These are phyloP conservation scores for Penicillium sp. DNA, from an alignment of 2,329 filamentous ascomycete species.

Conservation along the genomic window DNA sequence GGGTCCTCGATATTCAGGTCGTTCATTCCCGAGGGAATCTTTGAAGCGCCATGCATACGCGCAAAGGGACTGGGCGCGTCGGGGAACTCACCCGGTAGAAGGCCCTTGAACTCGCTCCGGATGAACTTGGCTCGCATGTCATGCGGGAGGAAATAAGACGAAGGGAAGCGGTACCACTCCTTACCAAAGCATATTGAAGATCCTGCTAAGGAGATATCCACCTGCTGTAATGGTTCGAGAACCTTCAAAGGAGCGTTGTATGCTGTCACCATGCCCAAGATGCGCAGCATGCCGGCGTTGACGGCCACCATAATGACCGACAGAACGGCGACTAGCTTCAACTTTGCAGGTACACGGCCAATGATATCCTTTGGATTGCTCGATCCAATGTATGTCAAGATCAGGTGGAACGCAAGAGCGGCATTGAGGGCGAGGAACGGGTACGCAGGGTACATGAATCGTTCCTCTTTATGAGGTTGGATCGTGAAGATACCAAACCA, in stretches of 20 bases:
- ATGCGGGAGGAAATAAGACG: conserved; percentile 87
- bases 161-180: conserved; percentile 98
- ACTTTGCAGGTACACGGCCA: conserved; percentile 72
- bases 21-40: conserved; percentile 84
- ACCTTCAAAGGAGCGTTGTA: conserved; percentile 82
- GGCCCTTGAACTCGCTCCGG: conserved; percentile 84
- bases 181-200: conserved; percentile 88
- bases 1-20: conserved; percentile 86
- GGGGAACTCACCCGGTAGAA: conserved; percentile 88
- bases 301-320: conserved; percentile 67
- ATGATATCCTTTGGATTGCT: conserved; percentile 69
- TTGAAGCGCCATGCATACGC: conserved; percentile 82
- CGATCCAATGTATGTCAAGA: conserved; percentile 76
- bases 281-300: conserved; percentile 72
- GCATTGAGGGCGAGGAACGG: conserved; percentile 89
- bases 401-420: conserved; percentile 79
- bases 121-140: conserved; percentile 86
- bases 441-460: conserved; percentile 98
- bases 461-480: conserved; percentile 96
- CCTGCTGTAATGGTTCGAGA: conserved; percentile 55
- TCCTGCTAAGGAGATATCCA: conserved; percentile 62
- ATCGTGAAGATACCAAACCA: conserved; percentile 91
- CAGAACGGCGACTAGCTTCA: conserved; percentile 73
- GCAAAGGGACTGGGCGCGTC: conserved; percentile 73
- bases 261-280: conserved; percentile 76